Conservation (phyloP, 2,329 filamentous ascomycete genomes). For the Aspergillus fructus region DNA sequence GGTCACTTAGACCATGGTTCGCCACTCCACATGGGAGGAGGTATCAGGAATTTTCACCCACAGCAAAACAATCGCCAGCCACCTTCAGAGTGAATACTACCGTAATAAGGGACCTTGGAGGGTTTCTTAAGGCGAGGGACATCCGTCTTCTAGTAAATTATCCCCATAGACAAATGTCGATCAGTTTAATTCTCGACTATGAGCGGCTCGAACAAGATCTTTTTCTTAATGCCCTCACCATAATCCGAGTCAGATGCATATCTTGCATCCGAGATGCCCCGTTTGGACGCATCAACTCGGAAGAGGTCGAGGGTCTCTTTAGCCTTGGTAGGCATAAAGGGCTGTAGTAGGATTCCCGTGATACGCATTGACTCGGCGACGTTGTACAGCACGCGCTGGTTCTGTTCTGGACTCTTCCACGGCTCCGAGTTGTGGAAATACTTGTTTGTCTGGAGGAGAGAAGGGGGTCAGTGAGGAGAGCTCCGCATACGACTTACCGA, state of each 20-base stretch:
- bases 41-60: no score
- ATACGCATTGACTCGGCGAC: conserved; percentile 76
- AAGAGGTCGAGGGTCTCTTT: conserved; percentile 71
- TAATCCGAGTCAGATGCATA: conserved; percentile 69
- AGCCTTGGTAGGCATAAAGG: conserved; percentile 83
- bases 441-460: conserved; percentile 57
- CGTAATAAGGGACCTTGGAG: not conserved
- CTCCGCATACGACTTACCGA: not conserved
- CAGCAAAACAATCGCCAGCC: no score
- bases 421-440: conserved; percentile 66
- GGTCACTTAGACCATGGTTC: not conserved
- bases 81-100: no score
- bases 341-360: conserved; percentile 79
- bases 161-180: conserved; percentile 16
- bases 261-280: conserved; percentile 63
- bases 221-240: conserved; percentile 54
- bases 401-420: conserved; percentile 58
- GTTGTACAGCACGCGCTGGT: conserved; percentile 66
- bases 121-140: not conserved
- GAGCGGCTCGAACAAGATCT: conserved; percentile 54
- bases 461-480: not conserved
- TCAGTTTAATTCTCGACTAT: conserved; percentile 36
- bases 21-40: not conserved
- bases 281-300: conserved; percentile 62
- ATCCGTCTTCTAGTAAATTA: conserved; percentile 18